A percentile compares a stretch with the other conserved stretches of the same genome.
Conservation (phyloP, 352 stramenopile species). For the Pythium plurisporium region DNA sequence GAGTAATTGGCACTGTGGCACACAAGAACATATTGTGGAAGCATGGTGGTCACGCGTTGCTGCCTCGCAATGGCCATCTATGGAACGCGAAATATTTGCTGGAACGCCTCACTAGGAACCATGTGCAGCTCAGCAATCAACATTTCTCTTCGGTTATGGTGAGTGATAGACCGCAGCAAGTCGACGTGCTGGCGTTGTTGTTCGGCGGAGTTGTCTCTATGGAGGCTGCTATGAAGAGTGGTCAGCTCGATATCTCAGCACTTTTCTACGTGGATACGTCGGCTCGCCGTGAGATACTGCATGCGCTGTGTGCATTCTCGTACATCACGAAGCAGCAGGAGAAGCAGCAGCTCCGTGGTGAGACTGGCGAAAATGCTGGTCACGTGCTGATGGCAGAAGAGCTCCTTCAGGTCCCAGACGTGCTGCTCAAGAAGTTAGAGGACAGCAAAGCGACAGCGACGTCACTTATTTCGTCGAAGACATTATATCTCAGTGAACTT, state of each 20-base stretch:
- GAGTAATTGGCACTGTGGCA: slow-evolving; percentile 55
- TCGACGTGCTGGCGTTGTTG: slow-evolving; percentile 70
- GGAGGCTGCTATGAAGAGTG: slow-evolving; percentile 77
- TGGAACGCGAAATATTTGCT: slow-evolving; percentile 74
- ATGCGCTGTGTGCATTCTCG: slow-evolving; percentile 79
- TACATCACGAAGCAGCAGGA: slow-evolving; percentile 45
- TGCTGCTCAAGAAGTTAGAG: slow-evolving; percentile 59
- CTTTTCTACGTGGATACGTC: slow-evolving; percentile 70
- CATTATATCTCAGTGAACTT: slow-evolving; percentile 61
- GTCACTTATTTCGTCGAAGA: slow-evolving; percentile 57
- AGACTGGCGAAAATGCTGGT: slow-evolving; percentile 4
- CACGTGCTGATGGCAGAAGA: slow-evolving; percentile 60
- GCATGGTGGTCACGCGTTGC: slow-evolving; percentile 78
- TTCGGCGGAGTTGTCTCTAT: slow-evolving; percentile 70
- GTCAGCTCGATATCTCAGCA: slow-evolving; percentile 64
- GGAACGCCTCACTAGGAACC: slow-evolving; percentile 44
- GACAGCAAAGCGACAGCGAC: slow-evolving; percentile 51
- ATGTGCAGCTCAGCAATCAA: slow-evolving; percentile 21
- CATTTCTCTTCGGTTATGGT: slow-evolving; percentile 21
- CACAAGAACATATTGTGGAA: slow-evolving; percentile 92
- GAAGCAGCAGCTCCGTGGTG: slow-evolving; percentile 18
- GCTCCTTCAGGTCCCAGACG: slow-evolving; percentile 52
- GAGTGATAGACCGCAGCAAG: slow-evolving; percentile 17
- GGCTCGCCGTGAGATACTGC: slow-evolving; percentile 63
- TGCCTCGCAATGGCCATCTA: slow-evolving; percentile 54